A percentile compares a stretch with the other conserved stretches of the same genome.
Conservation (phyloP, 2,329 filamentous ascomycete species). For the Alternaria brassicicola region DNA sequence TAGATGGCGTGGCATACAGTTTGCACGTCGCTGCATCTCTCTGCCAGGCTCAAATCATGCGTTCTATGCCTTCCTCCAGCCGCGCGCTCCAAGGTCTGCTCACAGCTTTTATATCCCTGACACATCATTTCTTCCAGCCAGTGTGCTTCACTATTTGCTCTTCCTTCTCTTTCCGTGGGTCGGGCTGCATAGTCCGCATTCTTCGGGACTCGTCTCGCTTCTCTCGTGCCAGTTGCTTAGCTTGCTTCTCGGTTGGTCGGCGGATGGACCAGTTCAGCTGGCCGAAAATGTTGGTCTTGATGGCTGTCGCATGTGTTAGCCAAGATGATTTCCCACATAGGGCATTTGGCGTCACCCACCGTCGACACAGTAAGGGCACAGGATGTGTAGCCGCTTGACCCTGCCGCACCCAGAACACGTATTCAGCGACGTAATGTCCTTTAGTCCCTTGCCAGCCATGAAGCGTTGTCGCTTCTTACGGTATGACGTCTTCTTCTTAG, state of each 20-base stretch:
- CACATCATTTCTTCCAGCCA: conserved; percentile 31
- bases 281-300: conserved; percentile 45
- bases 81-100: background rate
- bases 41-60: background rate
- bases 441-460: conserved; percentile 92
- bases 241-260: conserved; percentile 36
- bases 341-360: conserved; percentile 62
- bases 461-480: conserved; percentile 92
- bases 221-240: conserved; percentile 37
- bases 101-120: background rate
- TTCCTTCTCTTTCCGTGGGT: conserved; percentile 36
- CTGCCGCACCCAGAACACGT: conserved; percentile 89
- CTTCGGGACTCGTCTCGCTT: conserved; percentile 20
- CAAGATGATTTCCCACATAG: background rate
- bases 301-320: conserved; percentile 31
- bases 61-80: background rate
- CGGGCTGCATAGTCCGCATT: conserved; percentile 22
- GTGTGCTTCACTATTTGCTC: conserved; percentile 37
- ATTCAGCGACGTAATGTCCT: conserved; percentile 87
- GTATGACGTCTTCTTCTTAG: conserved; percentile 98
- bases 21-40: background rate
- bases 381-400: conserved; percentile 82
- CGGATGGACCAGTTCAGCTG: conserved; percentile 35
- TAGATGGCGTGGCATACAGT: background rate
- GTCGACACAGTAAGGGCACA: conserved; percentile 86